A percentile compares a stretch with the other conserved stretches of the same genome.
Evolutionary conservation across 371 early-diverging fungal genomes (phyloP).

Genomic region (Mucor ambiguus): DNA sequence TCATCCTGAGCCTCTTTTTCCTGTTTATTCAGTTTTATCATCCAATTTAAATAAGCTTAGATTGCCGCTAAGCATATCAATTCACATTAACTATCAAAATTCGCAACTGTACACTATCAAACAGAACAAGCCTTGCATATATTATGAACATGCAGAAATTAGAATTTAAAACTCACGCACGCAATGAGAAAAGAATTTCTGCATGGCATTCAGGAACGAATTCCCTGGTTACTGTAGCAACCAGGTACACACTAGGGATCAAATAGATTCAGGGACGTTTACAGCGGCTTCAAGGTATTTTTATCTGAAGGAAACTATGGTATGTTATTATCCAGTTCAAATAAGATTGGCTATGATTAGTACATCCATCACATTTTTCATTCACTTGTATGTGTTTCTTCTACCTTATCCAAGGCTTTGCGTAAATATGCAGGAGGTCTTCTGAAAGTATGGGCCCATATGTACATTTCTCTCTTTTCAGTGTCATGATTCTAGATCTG

Average conservation of each 20-base stretch:
- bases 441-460: background rate
- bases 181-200: background rate
- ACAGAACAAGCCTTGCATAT: background rate
- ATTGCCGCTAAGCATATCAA: no score
- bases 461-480: background rate
- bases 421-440: background rate
- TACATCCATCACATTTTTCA: background rate
- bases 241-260: background rate
- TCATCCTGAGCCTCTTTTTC: background rate
- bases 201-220: background rate
- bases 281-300: background rate
- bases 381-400: background rate
- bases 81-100: background rate
- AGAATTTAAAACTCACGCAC: background rate
- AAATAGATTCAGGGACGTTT: background rate
- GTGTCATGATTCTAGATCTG: background rate
- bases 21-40: background rate
- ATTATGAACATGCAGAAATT: background rate
- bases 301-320: background rate
- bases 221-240: background rate
- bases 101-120: background rate
- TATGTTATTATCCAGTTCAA: background rate
- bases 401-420: background rate
- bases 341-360: background rate
- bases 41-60: no score